Evolutionary conservation across 345 rosid genomes (phyloP), one percentile per base, ranked within the genome.

Genomic region (Camelina neglecta): DNA sequence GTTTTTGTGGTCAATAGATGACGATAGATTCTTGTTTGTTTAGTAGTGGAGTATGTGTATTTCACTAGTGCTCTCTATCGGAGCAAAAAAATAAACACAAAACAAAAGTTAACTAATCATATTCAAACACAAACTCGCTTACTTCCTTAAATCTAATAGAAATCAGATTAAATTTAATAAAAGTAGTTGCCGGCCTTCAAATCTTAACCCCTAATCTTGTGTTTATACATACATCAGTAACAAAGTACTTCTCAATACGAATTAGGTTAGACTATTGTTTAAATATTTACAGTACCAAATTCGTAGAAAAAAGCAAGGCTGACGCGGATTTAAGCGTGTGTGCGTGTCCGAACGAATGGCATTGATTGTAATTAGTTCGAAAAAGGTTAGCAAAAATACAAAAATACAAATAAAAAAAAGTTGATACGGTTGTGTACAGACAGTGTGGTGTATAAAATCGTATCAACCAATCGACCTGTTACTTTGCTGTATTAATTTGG

Each of bases 271-370:
- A 44, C 12, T 8, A 42, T 1, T 10, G 24, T 12, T 9, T 61
- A 18, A 1, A 70, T 4, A 35, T 59, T 8, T 8, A 18, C 9
- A 18, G 29, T 7, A 38, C 29, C 2, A 10, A 47, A 47, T 6
- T 38, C 31, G 31, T 3, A 16, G 0, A 49, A 1, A 23, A n/a
- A 49, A 55, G 18, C 16, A 36, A 38, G 49, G 51, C 60, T 67
- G 74, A 67, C 79, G 56, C 55, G 79, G 68, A 67, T 50, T 20
- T 20, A 18, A 61, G 65, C 79, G 75, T 44, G 79, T 75, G 45
- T 51, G 65, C n/a, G 57, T 45, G 48, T 31, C 58, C 42, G 24
- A 60, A 36, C 0, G 39, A 60, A 63, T 41, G 74, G 68, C 44
- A 63, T 16, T 35, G 2, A 55, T 62, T 1, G 59, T 70, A 23